These are phyloP conservation scores for Aspergillus sp. DNA, from an alignment of 2,329 filamentous ascomycete species.

Conservation along the genomic window DNA sequence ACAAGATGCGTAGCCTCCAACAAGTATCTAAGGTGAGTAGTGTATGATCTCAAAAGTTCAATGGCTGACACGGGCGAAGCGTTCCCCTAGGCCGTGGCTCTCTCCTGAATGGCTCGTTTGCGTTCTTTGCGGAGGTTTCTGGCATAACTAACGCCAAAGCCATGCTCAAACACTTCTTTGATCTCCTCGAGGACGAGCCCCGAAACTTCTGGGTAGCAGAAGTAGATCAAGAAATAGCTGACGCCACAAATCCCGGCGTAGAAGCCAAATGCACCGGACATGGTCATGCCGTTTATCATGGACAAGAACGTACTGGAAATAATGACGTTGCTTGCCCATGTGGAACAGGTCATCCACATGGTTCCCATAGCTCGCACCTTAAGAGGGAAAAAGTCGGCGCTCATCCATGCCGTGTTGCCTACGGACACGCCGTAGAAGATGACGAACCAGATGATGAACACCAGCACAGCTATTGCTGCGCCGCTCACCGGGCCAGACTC, in stretches of 20 bases:
- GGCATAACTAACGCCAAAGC: slow-evolving; percentile 53
- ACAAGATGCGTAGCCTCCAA: not conserved
- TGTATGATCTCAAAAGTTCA: not conserved
- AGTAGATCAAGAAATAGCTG: slow-evolving; percentile 45
- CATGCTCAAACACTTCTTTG: slow-evolving; percentile 57
- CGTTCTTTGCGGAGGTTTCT: slow-evolving; percentile 45
- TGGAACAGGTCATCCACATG: slow-evolving; percentile 55
- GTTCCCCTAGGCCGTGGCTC: slow-evolving; percentile 19
- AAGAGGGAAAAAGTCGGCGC: slow-evolving; percentile 54
- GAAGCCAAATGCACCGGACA: slow-evolving; percentile 57
- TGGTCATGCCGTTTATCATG: slow-evolving; percentile 56
- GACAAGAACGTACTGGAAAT: slow-evolving; percentile 56
- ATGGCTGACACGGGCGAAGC: not conserved
- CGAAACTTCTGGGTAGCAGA: slow-evolving; percentile 33
- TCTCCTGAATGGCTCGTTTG: slow-evolving; percentile 33
- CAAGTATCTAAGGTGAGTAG: not conserved
- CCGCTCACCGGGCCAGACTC: slow-evolving; percentile 34
- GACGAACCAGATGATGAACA: slow-evolving; percentile 52
- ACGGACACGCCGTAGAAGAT: slow-evolving; percentile 53
- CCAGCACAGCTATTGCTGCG: slow-evolving; percentile 45
- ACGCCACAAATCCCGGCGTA: slow-evolving; percentile 56
- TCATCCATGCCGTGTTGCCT: slow-evolving; percentile 56
- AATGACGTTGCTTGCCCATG: slow-evolving; percentile 56
- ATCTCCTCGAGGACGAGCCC: slow-evolving; percentile 30
- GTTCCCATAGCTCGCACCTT: slow-evolving; percentile 56